Percentiles rank a stretch among this genome's conserved stretches.
Conservation (phyloP, 73 alveolate species). For the Tetrahymena elliotti region DNA sequence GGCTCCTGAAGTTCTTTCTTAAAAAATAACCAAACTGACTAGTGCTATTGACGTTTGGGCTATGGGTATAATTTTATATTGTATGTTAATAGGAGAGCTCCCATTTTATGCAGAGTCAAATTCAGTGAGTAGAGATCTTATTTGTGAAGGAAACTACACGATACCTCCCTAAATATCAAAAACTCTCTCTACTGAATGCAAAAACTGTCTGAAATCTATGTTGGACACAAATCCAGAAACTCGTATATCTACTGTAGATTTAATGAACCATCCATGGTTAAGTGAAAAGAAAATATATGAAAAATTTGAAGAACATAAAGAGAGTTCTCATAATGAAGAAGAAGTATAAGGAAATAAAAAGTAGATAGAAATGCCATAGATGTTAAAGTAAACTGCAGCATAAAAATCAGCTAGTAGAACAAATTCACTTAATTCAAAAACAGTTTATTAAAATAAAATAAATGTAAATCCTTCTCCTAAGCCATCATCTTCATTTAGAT, state of each 20-base stretch:
- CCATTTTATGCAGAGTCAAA: conserved; percentile 43
- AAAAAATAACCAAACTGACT: conserved; percentile 19
- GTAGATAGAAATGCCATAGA: not conserved
- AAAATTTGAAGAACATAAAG: not conserved
- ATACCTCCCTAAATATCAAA: not conserved
- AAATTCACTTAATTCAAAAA: not conserved
- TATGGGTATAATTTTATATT: conserved; percentile 38
- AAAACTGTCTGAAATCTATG: not conserved
- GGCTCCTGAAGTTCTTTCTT: conserved; percentile 62
- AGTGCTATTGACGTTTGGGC: conserved; percentile 52
- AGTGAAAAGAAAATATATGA: not conserved
- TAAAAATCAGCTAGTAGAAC: not conserved
- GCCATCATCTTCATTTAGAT: not conserved
- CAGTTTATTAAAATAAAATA: not conserved
- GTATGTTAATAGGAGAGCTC: conserved; percentile 28
- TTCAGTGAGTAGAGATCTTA: conserved; percentile 7
- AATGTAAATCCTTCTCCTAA: not conserved
- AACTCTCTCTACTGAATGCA: not conserved
- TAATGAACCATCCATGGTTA: not conserved
- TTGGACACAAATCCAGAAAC: not conserved
- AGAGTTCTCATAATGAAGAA: not conserved
- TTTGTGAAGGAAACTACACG: not conserved
- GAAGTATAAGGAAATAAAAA: not conserved
- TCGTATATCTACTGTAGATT: not conserved
- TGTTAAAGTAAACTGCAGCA: not conserved